A percentile compares a stretch with the other conserved stretches of the same genome.
These are phyloP conservation scores for Tricholoma furcatifolium DNA, from an alignment of 768 basidiomycete species.

Conservation along the genomic window DNA sequence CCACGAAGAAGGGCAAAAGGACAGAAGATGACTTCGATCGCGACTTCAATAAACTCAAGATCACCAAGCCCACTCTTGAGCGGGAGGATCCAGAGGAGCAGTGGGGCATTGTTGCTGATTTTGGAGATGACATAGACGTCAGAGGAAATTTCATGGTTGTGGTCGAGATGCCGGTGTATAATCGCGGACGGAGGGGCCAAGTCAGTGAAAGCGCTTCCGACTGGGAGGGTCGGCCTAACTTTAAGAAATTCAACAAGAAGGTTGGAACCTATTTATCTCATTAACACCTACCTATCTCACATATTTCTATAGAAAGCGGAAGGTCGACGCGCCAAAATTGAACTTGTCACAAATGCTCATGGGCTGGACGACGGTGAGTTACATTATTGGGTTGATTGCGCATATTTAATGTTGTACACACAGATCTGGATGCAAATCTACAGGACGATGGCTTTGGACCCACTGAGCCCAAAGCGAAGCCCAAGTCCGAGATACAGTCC, in stretches of 20 bases:
- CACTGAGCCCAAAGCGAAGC: conserved; percentile 17
- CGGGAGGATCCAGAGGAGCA: conserved; percentile 46
- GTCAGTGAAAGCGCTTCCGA: conserved; percentile 23
- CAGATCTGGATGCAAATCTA: conserved; percentile 54
- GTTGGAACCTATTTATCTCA: conserved; percentile 14
- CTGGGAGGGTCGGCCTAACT: conserved; percentile 60
- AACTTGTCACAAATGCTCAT: conserved; percentile 53
- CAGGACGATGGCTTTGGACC: conserved; percentile 21
- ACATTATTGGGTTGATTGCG: neutral
- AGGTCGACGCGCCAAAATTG: conserved; percentile 37
- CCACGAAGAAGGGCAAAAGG: conserved; percentile 67
- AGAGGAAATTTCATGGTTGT: conserved; percentile 83
- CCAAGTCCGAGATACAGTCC: conserved; percentile 13
- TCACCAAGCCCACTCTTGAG: conserved; percentile 60
- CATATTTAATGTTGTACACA: conserved; percentile 1
- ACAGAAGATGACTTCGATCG: conserved; percentile 70
- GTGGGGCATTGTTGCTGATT: conserved; percentile 63
- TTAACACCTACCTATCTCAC: no score
- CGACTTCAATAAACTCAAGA: conserved; percentile 76
- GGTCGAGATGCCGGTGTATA: conserved; percentile 59
- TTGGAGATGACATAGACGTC: conserved; percentile 59
- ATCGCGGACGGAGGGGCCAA: conserved; percentile 24
- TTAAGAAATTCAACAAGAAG: conserved; percentile 77
- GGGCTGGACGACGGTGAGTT: conserved; percentile 51
- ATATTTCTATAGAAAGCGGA: conserved; percentile 25